These are phyloP conservation scores for Botrytis galanthina DNA, from an alignment of 2,329 filamentous ascomycete species.

Conservation along the genomic window DNA sequence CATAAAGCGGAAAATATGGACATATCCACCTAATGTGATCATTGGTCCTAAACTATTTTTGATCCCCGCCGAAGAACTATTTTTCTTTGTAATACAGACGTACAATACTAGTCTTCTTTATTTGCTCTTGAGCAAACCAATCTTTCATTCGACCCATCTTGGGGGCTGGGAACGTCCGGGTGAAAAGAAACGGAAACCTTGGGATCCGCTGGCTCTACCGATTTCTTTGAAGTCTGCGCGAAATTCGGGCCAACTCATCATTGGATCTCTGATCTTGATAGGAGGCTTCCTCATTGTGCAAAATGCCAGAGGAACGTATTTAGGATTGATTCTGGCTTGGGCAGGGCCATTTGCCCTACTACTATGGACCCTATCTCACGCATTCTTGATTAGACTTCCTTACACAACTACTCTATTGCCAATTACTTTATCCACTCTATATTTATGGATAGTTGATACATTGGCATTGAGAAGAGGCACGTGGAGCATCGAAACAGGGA, in stretches of 20 bases:
- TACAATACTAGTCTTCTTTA: constrained; percentile 71
- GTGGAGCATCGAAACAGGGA: constrained; percentile 67
- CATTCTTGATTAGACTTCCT: constrained; percentile 62
- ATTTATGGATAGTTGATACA: constrained; percentile 72
- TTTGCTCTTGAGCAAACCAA: constrained; percentile 61
- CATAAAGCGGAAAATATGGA: constrained; percentile 67
- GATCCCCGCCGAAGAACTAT: constrained; percentile 71
- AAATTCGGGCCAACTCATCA: constrained; percentile 49
- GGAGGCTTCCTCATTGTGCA: constrained; percentile 48
- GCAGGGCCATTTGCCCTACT: constrained; percentile 63
- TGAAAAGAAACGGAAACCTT: constrained; percentile 23
- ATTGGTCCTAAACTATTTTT: constrained; percentile 59
- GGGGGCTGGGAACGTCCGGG: constrained; percentile 23
- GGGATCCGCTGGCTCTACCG: neutral
- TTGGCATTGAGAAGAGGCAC: constrained; percentile 65
- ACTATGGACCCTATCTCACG: constrained; percentile 61
- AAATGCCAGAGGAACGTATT: constrained; percentile 57
- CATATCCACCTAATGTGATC: constrained; percentile 64
- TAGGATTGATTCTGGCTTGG: constrained; percentile 70
- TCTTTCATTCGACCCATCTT: constrained; percentile 56
- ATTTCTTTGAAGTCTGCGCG: constrained; percentile 35
- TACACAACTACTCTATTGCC: constrained; percentile 55
- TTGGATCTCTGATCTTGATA: constrained; percentile 45
- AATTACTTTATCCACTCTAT: constrained; percentile 62
- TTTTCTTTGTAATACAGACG: constrained; percentile 76